A percentile compares a stretch with the other conserved stretches of the same genome.
phyloP scores from a whole-genome alignment of 2,329 filamentous ascomycete species.

The Aspergillus neotritici region DNA sequence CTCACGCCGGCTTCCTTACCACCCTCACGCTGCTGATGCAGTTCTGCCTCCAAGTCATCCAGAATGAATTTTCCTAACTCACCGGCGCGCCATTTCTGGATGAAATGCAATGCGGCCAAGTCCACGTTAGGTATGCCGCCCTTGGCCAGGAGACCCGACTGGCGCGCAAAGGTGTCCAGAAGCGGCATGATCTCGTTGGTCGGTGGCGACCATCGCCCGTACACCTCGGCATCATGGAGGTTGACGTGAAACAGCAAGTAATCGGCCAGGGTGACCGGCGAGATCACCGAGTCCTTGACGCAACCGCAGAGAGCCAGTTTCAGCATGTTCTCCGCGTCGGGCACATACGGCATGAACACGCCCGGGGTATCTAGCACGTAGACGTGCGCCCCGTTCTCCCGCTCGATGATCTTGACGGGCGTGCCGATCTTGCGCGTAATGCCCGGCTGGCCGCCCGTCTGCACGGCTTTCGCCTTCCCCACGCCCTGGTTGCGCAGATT shows the following conservation, averaged over 20 bases:
- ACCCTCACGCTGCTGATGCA: constrained; percentile 45
- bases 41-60: constrained; percentile 64
- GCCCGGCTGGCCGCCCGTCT: constrained; percentile 80
- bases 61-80: constrained; percentile 70
- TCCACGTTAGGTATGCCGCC: constrained; percentile 67
- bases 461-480: constrained; percentile 62
- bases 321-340: constrained; percentile 80
- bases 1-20: constrained; percentile 31
- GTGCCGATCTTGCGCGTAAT: constrained; percentile 80
- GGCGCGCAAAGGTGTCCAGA: constrained; percentile 63
- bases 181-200: constrained; percentile 80
- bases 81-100: constrained; percentile 77
- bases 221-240: constrained; percentile 55
- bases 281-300: constrained; percentile 83
- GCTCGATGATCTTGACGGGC: constrained; percentile 72
- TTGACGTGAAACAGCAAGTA: constrained; percentile 88
- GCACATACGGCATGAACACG: constrained; percentile 89
- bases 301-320: constrained; percentile 88
- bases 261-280: constrained; percentile 72
- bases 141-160: constrained; percentile 69
- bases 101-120: constrained; percentile 69
- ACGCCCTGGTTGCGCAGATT: constrained; percentile 67
- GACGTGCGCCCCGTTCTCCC: constrained; percentile 54
- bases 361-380: constrained; percentile 90
- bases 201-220: constrained; percentile 59